Base-by-base conservation (phyloP, 1,139 yeast species). In the Candida albicans region DNA sequence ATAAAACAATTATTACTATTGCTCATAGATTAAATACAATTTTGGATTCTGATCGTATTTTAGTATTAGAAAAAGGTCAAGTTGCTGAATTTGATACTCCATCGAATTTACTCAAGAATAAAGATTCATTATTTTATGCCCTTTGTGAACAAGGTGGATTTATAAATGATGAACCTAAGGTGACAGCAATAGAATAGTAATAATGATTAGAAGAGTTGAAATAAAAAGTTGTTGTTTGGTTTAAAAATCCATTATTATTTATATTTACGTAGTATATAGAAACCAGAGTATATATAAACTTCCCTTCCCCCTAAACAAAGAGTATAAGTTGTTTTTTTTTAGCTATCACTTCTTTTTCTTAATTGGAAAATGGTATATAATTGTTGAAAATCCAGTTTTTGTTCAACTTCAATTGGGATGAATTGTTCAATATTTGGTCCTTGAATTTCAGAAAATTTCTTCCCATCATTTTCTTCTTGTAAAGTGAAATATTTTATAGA, bases 21-120 rank as follows among this genome's bases (percentile, higher is more conserved):
- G 98, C 98, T 1, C 98, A 93, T 65, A 79, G 99, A 64, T 74
- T 93, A 53, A 90, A 91, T 62, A 93, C 98, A 1, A 90, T 93
- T 54, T 77, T 91, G 76, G 97, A 91, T 58, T 84, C 93, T 51
- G 98, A 93, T 63, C 74, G 84, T 52, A 90, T 93, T 42, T 79
- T 91, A 48, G 97, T 93, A 1, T 73, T 93, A 55, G 95, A 89
- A 52, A 79, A 81, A 47, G 99, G 98, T 45, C 73, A 77, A 58
- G 87, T 93, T 33, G 86, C 85, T 7, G 99, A 93, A 62, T 88
- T 89, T 62, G 98, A 89, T 56, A 65, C 87, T 0, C 98, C 98
- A 2, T 74, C 66, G 26, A 76, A 75, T 45, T 73, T 93, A 54
- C 72, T 91, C 59, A 75, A 82, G 57, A 75, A 83, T 50, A 77